These are phyloP conservation scores for Mikania micrantha DNA, from an alignment of 129 eudicot genomes.

Conservation along the genomic window DNA sequence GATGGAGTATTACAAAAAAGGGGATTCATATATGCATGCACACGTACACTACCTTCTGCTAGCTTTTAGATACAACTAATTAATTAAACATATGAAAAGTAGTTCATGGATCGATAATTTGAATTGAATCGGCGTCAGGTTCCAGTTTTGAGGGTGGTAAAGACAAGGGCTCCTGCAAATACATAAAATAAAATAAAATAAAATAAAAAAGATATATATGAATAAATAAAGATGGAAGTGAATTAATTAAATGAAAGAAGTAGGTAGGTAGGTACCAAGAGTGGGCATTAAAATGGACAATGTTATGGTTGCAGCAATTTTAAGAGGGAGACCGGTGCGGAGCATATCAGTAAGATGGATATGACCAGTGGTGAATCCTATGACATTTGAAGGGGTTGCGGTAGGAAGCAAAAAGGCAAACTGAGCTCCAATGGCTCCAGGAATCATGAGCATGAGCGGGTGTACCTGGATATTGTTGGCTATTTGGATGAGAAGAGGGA, in stretches of 20 bases:
- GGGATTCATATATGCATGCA: too few species aligned
- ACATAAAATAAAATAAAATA: too few species aligned
- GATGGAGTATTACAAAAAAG: too few species aligned
- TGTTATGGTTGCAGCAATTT: slow-evolving; percentile 42
- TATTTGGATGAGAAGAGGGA: slow-evolving; percentile 71
- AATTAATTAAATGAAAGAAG: background rate
- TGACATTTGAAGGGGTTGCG: slow-evolving; percentile 74
- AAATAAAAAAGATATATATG: too few species aligned
- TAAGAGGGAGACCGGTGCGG: slow-evolving; percentile 49
- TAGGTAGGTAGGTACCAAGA: slow-evolving; percentile 44
- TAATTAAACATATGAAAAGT: too few species aligned
- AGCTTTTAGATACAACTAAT: too few species aligned
- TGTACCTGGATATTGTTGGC: slow-evolving; percentile 62
- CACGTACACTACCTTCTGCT: too few species aligned
- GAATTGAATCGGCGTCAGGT: too few species aligned
- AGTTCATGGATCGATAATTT: too few species aligned
- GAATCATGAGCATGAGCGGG: slow-evolving; percentile 73
- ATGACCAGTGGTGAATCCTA: slow-evolving; percentile 75
- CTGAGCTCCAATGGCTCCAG: slow-evolving; percentile 83
- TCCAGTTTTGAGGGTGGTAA: background rate
- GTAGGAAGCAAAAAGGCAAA: slow-evolving; percentile 76
- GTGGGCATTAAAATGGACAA: slow-evolving; percentile 74
- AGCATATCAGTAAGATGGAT: slow-evolving; percentile 69
- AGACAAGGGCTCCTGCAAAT: too few species aligned
- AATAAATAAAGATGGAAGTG: too few species aligned